Percentiles rank a stretch among this genome's conserved stretches.
Conservation (phyloP, 176 grass and related monocot genomes). For the Aegilops speltoides region DNA sequence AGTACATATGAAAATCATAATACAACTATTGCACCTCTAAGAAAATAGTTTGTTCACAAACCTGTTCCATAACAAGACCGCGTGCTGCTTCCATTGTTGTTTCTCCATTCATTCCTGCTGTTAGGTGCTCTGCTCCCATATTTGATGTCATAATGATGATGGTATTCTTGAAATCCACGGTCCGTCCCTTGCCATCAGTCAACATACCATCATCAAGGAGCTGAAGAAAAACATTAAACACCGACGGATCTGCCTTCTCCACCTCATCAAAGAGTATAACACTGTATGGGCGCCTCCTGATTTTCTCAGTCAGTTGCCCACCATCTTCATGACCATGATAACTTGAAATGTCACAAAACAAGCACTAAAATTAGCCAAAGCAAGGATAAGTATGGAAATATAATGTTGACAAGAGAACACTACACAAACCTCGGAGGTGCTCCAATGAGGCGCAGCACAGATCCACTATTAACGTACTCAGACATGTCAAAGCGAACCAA, state of each 20-base stretch:
- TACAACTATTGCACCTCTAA: background rate
- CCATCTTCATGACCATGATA: background rate
- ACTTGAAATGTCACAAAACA: background rate
- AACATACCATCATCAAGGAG: constrained; percentile 6
- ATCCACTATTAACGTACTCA: background rate
- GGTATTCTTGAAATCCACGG: constrained; percentile 16
- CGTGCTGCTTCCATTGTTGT: background rate
- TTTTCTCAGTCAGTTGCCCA: background rate
- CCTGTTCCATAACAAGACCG: background rate
- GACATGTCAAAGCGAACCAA: constrained; percentile 20
- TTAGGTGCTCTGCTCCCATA: constrained; percentile 1
- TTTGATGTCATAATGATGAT: constrained; percentile 17
- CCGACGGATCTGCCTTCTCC: background rate
- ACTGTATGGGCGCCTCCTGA: background rate
- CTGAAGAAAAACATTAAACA: constrained; percentile 7
- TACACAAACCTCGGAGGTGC: constrained; percentile 6
- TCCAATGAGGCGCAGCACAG: constrained; percentile 4
- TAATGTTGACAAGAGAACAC: background rate
- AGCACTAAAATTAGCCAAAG: background rate
- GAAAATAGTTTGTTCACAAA: background rate
- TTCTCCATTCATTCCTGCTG: background rate
- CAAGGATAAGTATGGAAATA: background rate
- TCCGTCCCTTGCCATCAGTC: background rate
- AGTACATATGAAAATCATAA: background rate
- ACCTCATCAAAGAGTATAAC: constrained; percentile 13